Evolutionary conservation across 179 eudicot genomes (phyloP), one percentile per base, ranked within the genome.

Genomic region (Drosera spatulata): DNA sequence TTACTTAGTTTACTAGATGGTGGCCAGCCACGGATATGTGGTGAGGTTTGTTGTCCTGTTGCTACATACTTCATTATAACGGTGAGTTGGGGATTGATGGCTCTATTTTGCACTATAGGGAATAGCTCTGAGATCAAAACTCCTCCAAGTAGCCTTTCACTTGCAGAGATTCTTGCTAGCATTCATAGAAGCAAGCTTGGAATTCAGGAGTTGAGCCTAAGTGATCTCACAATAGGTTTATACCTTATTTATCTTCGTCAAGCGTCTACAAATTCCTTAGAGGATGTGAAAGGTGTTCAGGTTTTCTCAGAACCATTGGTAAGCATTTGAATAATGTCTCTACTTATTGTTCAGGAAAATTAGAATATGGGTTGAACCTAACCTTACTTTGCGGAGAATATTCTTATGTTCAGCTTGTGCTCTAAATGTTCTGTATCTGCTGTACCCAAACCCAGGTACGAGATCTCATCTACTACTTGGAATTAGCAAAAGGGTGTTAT

Each of bases 231-330:
- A 39, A 64, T 88, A 61, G 98, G 98, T 56, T 75, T 91, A 58
- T 91, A 80, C 72, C 96, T 91, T 68, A 63, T 91, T 45, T 88
- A 91, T 82, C 87, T 88, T 66, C 84, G 78, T 66, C 96, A 91
- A 75, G 86, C 91, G 58, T 85, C 98, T 50, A 62, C 69, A 59
- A 73, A 60, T 61, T 79, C 80, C 39, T 61, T 65, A 58, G 91
- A 88, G 65, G 95, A 85, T 69, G 81, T 88, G 62, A 79, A 78
- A 67, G 98, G 96, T 61, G 82, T 76, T 59, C 80, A 77, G 64
- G 73, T 91, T 63, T 72, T 77, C 37, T 85, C 96, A 48, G 95
- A 86, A 50, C 48, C 82, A 10, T 65, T 79, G 70, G 98, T 88
- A 80, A 73, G 54, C 67, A 63, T 65, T 49, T 45, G 60, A 61